These are phyloP conservation scores for Ophiorrhiza pumila DNA, from an alignment of 257 asterid species.

Conservation along the genomic window DNA sequence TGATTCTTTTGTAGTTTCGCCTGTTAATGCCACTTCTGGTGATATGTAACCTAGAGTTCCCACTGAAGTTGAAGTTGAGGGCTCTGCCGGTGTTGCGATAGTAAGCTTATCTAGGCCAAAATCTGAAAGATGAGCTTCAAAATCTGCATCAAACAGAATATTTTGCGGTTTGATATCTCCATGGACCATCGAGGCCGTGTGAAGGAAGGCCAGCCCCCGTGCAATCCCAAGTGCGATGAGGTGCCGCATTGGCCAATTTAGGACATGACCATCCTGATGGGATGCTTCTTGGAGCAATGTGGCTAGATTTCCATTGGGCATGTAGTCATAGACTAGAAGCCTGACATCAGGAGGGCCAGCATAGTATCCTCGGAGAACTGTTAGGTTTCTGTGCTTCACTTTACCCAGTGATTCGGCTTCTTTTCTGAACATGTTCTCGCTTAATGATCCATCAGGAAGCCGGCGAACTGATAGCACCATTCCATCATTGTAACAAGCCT, in stretches of 20 bases:
- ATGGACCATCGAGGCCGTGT: constrained; percentile 49
- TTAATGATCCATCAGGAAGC: constrained; percentile 46
- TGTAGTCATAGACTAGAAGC: constrained; percentile 65
- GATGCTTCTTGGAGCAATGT: constrained; percentile 70
- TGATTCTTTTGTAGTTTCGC: constrained; percentile 43
- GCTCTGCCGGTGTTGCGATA: constrained; percentile 30
- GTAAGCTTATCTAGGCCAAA: constrained; percentile 60
- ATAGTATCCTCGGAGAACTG: constrained; percentile 67
- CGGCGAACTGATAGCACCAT: constrained; percentile 63
- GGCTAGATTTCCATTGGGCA: constrained; percentile 74
- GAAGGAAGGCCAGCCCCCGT: constrained; percentile 63
- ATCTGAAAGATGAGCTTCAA: constrained; percentile 71
- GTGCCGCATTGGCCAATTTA: constrained; percentile 81
- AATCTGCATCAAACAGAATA: constrained; percentile 69
- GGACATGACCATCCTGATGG: constrained; percentile 74
- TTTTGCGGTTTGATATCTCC: constrained; percentile 70
- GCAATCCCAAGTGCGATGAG: constrained; percentile 70
- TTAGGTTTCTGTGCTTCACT: constrained; percentile 70
- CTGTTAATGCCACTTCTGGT: constrained; percentile 49
- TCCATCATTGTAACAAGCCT: constrained; percentile 67
- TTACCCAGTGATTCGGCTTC: constrained; percentile 63
- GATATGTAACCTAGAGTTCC: constrained; percentile 64
- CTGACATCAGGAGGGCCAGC: constrained; percentile 57
- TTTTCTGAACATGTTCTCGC: constrained; percentile 53
- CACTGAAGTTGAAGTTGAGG: constrained; percentile 49